These are phyloP conservation scores for Ettlia oleoabundans DNA, from an alignment of 139 green algal species.

Conservation along the genomic window DNA sequence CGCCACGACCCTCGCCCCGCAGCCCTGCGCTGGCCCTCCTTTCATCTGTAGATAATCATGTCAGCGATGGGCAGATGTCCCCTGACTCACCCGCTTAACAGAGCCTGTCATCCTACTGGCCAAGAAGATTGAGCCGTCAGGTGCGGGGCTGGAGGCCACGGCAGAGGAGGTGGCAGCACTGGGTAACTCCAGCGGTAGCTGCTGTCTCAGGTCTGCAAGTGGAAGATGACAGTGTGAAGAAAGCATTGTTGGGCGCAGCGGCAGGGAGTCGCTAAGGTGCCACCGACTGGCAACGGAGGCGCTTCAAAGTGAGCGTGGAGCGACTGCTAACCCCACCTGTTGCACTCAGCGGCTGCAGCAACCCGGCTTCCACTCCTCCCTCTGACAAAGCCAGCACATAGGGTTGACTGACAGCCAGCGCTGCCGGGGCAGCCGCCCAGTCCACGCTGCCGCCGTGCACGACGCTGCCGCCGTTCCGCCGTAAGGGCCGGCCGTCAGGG, in stretches of 20 bases:
- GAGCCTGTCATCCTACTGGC: slow-evolving; percentile 5
- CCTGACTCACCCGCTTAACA: background rate
- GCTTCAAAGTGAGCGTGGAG: no score
- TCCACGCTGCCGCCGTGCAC: no score
- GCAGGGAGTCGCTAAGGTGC: no score
- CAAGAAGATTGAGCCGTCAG: slow-evolving; percentile 54
- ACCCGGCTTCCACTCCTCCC: slow-evolving; percentile 54
- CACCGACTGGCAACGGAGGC: no score
- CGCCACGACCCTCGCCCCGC: no score
- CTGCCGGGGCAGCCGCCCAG: slow-evolving; percentile 58
- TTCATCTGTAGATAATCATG: no score
- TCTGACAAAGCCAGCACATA: slow-evolving; percentile 67
- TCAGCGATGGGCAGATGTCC: no score
- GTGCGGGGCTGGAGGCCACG: background rate
- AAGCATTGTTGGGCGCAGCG: no score
- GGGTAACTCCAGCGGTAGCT: slow-evolving; percentile 7
- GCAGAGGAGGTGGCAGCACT: slow-evolving; percentile 30
- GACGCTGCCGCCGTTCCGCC: background rate
- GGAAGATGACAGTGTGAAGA: no score
- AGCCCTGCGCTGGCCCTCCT: no score
- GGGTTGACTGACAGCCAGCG: slow-evolving; percentile 48
- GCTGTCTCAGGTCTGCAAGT: slow-evolving; percentile 15
- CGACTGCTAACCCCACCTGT: no score
- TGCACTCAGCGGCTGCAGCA: slow-evolving; percentile 23
- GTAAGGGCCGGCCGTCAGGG: slow-evolving; percentile 29